A percentile compares a stretch with the other conserved stretches of the same genome.
Conservation (phyloP, 2,329 filamentous ascomycete species). For the Penicillium oxalicum region DNA sequence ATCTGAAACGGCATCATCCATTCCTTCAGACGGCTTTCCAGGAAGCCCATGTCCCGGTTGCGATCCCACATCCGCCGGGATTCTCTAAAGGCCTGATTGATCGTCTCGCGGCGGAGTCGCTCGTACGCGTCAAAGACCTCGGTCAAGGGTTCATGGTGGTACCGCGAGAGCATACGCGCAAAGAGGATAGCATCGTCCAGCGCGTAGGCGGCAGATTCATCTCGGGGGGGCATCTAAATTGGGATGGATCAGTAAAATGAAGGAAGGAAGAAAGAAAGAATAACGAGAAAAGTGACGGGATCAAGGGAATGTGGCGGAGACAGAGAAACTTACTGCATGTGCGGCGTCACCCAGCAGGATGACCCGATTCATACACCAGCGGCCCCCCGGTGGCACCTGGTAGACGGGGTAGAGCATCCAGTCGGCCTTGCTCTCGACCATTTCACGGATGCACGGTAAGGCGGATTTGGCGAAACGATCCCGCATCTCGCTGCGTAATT, state of each 20-base stretch:
- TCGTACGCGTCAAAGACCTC: conserved; percentile 37
- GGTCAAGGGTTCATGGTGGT: conserved; percentile 27
- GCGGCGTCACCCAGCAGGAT: conserved; percentile 44
- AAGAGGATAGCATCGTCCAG: conserved; percentile 43
- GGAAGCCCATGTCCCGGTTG: conserved; percentile 34
- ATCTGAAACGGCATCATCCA: conserved; percentile 35
- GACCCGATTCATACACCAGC: conserved; percentile 37
- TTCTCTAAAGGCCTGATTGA: conserved; percentile 37
- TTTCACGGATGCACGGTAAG: conserved; percentile 34
- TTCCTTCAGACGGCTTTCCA: conserved; percentile 35
- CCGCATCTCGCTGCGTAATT: conserved; percentile 32
- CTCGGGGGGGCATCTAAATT: conserved; percentile 42
- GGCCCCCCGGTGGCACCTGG: conserved; percentile 33
- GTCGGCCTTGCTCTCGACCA: conserved; percentile 30
- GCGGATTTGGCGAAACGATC: conserved; percentile 32
- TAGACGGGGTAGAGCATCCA: conserved; percentile 45
- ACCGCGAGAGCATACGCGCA: conserved; percentile 33
- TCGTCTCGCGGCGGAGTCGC: conserved; percentile 30
- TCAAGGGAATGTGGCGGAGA: not conserved
- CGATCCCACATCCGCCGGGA: conserved; percentile 37
- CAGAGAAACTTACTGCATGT: conserved; percentile 36
- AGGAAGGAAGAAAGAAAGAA: no score
- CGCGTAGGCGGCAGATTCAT: conserved; percentile 42
- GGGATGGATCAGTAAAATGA: not conserved
- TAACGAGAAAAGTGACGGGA: not conserved